A percentile compares a stretch with the other conserved stretches of the same genome.
These are phyloP conservation scores for Diaporthe humulicola DNA, from an alignment of 2,329 filamentous ascomycete genomes.

Conservation along the genomic window DNA sequence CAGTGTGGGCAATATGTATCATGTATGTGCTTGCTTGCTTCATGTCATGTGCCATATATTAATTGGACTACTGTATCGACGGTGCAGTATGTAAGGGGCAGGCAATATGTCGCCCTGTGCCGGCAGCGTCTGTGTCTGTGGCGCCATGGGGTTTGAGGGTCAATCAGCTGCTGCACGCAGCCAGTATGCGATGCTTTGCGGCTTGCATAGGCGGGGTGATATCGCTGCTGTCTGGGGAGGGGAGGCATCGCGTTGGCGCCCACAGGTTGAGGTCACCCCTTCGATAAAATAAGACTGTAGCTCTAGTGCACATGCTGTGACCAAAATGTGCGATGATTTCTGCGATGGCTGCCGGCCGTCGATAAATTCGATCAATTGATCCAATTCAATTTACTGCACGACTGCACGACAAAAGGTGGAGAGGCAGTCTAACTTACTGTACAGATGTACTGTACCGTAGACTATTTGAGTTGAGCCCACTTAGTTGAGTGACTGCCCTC, in stretches of 20 bases:
- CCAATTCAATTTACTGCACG: background rate
- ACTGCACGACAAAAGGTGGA: no score
- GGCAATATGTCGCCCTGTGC: constrained; percentile 1
- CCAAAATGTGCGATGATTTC: background rate
- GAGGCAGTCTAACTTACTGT: no score
- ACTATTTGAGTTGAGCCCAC: background rate
- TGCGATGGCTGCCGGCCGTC: background rate
- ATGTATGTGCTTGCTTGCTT: background rate
- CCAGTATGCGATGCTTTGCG: constrained; percentile 6
- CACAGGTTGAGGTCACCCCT: background rate
- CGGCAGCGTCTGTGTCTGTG: background rate
- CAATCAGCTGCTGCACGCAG: constrained; percentile 2
- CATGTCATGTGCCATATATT: constrained; percentile 23
- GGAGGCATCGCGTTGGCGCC: constrained; percentile 1
- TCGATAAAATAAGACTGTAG: background rate
- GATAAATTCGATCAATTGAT: constrained; percentile 31
- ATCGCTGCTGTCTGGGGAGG: constrained; percentile 7
- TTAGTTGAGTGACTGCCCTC: background rate
- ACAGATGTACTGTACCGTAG: background rate
- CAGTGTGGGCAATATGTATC: no score
- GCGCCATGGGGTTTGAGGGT: background rate
- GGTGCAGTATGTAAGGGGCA: constrained; percentile 17
- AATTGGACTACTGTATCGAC: constrained; percentile 4
- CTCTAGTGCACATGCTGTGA: background rate
- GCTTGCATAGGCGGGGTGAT: constrained; percentile 14